These are phyloP conservation scores for Acmispon strigosus DNA, from an alignment of 306 rosid genomes.

Conservation along the genomic window DNA sequence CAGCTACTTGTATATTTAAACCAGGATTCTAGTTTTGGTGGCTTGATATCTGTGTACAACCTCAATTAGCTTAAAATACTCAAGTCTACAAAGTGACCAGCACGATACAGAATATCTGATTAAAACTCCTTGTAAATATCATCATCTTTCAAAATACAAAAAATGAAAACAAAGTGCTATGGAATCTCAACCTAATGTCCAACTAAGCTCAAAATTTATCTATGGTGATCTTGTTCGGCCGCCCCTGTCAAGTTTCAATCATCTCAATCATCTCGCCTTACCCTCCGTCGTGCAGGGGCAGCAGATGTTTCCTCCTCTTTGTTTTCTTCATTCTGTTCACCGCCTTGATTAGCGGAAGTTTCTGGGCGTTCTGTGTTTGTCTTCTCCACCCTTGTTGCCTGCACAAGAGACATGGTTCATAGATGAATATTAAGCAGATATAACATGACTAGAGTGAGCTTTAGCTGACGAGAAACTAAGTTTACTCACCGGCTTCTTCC, in stretches of 20 bases:
- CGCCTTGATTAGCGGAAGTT: conserved; percentile 31
- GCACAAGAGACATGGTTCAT: conserved; percentile 8
- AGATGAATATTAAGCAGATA: background rate
- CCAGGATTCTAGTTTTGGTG: background rate
- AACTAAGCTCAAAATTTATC: conserved; percentile 38
- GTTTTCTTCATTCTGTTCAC: conserved; percentile 50
- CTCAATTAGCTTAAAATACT: conserved; percentile 18
- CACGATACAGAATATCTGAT: conserved; percentile 22
- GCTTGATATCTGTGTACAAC: conserved; percentile 12
- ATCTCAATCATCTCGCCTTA: conserved; percentile 56
- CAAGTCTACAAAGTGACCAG: conserved; percentile 17
- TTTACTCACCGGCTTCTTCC: conserved; percentile 57
- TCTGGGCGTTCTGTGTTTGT: conserved; percentile 28
- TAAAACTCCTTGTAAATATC: conserved; percentile 25
- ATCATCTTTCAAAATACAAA: conserved; percentile 16
- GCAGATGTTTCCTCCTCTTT: conserved; percentile 37
- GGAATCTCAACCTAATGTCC: conserved; percentile 16
- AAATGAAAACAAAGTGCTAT: conserved; percentile 16
- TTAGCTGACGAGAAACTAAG: background rate
- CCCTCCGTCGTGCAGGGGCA: conserved; percentile 54
- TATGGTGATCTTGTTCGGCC: conserved; percentile 21
- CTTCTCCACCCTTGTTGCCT: conserved; percentile 37
- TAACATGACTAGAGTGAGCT: background rate
- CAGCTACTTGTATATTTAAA: background rate
- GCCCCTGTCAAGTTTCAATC: conserved; percentile 22